Base-by-base conservation (phyloP, 2,329 filamentous ascomycete genomes). In the Amauroascus verrucosus region DNA sequence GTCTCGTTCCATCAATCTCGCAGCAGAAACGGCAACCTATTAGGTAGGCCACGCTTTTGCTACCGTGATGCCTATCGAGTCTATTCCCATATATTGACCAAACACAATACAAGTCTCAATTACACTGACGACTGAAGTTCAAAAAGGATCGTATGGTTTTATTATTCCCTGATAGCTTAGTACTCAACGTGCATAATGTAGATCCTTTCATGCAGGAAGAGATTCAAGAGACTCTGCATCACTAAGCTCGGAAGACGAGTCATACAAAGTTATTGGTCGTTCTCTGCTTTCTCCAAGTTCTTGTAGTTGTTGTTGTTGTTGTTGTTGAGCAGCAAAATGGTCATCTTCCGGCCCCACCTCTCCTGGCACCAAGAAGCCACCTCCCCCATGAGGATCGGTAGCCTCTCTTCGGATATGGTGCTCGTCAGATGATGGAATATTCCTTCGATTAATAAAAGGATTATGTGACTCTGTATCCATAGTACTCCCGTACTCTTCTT, bases 401-500 rank as follows among this genome's bases (percentile, higher is more conserved):
- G 58, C 56, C 24, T 57, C 37, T 2, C 46, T 14, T 14, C 57
- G 51, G 16, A 53, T 11, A 24, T 14, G 40, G 4, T 32, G n/a
- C 43, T 40, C 24, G 47, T 49, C 9, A 33, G 49, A 22, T 35
- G 40, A 2, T 9, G 14, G 52, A 6, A 22, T 35, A 22, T 32
- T 28, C 14, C 37, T 53, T 33, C 53, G 55, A 47, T 54, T 59
- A 1, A 64, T 59, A 57, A 72, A 72, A 1, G 70, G 69, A 55
- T 71, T 71, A 43, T 64, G 58, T 3, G 60, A 54, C 54, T 71
- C 64, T 6, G 58, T 54, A 44, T 67, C 65, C 7, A 62, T 60
- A 51, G 64, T 63, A 48, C 82, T 77, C 1, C 85, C 86, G 65
- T 94, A 94, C 56, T 95, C 86, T 52, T 82, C 77, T 38, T 77